Evolutionary conservation across 192 early-diverging fungal species (phyloP), one percentile per base, ranked within the genome.

Genomic region (Coemansia sp.): DNA sequence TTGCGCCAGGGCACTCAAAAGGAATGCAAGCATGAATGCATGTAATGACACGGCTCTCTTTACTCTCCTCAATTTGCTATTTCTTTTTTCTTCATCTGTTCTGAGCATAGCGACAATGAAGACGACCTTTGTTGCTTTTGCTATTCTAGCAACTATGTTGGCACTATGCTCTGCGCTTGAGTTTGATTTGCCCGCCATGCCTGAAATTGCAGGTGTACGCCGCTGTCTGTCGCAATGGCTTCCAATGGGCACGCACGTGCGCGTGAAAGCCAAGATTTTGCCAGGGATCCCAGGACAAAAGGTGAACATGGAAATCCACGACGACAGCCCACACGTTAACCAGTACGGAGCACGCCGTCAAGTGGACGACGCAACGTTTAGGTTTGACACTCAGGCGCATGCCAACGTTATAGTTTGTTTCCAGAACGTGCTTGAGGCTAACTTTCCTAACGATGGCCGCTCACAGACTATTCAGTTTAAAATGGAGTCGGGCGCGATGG

Each of bases 401-500:
- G 91, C 92, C 14, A 86, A 92, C 67, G 82, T 98, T 18, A 75
- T 88, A 34, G 88, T 91, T 51, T 98, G 95, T 71, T 95, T 96
- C 84, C 90, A 89, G 31, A 92, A 92, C 71, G 68, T 79, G 21
- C 76, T 93, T 3, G 69, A 82, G 61, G 75, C 82, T 20, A 89
- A 89, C 75, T 84, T 76, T 34, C 62, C 71, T 9, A 34, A 37
- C 13, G 77, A 78, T 43, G 71, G 76, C 26, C 77, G 77, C 34
- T 43, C 76, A 42, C 86, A 89, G 37, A 83, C 84, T 11, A 82
- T 97, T 66, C 85, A 90, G 65, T 71, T 97, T 23, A 88, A 88
- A 56, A 85, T 95, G 57, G 89, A 92, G 38, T 88, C 94, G 34
- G 94, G 94, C 34, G 92, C 93, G 18, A 91, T 93, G 73, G 90